phyloP scores from a whole-genome alignment of 2,329 filamentous ascomycete species.

The Orbilia quercus region DNA sequence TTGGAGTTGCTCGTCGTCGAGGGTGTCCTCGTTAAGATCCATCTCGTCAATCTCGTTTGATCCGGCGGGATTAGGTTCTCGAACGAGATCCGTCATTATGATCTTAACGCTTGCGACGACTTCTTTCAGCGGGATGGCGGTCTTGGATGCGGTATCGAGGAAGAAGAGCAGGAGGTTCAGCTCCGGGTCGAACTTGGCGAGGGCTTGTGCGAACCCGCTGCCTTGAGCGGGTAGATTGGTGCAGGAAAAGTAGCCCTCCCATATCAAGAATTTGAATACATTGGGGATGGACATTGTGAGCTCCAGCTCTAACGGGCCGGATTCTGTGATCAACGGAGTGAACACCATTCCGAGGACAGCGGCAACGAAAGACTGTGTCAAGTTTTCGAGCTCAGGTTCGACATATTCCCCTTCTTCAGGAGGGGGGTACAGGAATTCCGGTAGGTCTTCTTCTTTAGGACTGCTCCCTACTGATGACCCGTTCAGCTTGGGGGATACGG shows the following conservation, averaged over 20 bases:
- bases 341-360: slow-evolving; percentile 51
- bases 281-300: slow-evolving; percentile 52
- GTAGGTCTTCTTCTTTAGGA: slow-evolving; percentile 47
- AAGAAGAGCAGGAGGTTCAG: slow-evolving; percentile 54
- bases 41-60: slow-evolving; percentile 48
- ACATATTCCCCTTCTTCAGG: slow-evolving; percentile 42
- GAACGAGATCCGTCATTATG: slow-evolving; percentile 45
- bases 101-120: slow-evolving; percentile 54
- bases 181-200: slow-evolving; percentile 50
- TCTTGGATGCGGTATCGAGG: slow-evolving; percentile 46
- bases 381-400: slow-evolving; percentile 38
- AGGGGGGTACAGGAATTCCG: slow-evolving; percentile 52
- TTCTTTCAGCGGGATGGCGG: slow-evolving; percentile 49
- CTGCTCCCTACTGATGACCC: slow-evolving; percentile 20
- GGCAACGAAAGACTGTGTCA: slow-evolving; percentile 50
- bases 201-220: slow-evolving; percentile 42
- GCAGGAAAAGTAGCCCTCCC: slow-evolving; percentile 54
- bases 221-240: slow-evolving; percentile 50
- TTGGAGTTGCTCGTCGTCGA: slow-evolving; percentile 54
- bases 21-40: slow-evolving; percentile 53
- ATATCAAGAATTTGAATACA: slow-evolving; percentile 54
- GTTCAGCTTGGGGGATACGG: slow-evolving; percentile 33
- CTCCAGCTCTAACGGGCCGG: slow-evolving; percentile 43
- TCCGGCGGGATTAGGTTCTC: slow-evolving; percentile 9
- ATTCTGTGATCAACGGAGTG: slow-evolving; percentile 45